Evolutionary conservation across 2,329 filamentous ascomycete genomes (phyloP), one percentile per base, ranked within the genome.

Genomic region (Westerdykella ornata): DNA sequence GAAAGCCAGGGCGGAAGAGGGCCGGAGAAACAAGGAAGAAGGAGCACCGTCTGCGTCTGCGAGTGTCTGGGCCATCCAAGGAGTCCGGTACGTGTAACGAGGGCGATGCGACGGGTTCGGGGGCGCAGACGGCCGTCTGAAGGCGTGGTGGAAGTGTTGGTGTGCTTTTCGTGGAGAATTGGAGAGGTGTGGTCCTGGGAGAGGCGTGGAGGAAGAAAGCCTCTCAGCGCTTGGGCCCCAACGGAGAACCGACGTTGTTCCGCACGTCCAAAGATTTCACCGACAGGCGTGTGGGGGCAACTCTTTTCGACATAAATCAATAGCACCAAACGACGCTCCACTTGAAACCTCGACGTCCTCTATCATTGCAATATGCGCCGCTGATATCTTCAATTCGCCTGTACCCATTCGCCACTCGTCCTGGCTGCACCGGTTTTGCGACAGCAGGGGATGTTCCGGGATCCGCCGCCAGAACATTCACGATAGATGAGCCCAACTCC

Each of bases 21-120:
- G 20, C 41, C 49, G 36, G 8, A 40, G 39, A 11, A 35, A 32
- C 35, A 19, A 35, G 39, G 28, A 37, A 41, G 53, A 37, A 43
- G 39, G 35, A 44, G 51, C 39, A 39, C 43, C 44, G 39, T 45
- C 44, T 48, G 38, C 35, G 47, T 47, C 18, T 45, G 46, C 41
- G 38, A 47, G 44, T 46, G 51, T 36, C 41, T 48, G 43, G 45
- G 53, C 60, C 62, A 64, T 64, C 46, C 56, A 63, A 59, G 49
- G 51, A 48, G 44, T 35, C 8, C 11, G 31, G 16, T 14, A 20
- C 9, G 19, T 14, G 31, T 15, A 16, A 33, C 29, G 35, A 29
- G 34, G 39, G 30, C 31, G 13, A 15, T 33, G 12, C 29, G 20
- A 18, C 16, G 39, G 38, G 15, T 48, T 40, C 14, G 13, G 4